These are phyloP conservation scores for Sporisorium reilianum DNA, from an alignment of 1,284 basidiomycete genomes.

Conservation along the genomic window DNA sequence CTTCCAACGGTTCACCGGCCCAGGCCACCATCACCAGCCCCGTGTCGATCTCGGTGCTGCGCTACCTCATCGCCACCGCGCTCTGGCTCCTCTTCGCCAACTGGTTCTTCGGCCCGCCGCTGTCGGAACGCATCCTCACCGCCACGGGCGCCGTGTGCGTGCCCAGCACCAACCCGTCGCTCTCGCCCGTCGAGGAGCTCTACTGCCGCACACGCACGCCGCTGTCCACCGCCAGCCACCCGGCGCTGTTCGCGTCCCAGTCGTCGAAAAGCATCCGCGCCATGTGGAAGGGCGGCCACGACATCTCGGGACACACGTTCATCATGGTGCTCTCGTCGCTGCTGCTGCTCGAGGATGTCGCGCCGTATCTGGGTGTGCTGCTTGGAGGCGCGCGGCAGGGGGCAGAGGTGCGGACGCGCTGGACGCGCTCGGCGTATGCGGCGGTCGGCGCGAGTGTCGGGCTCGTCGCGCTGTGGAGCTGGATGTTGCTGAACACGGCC, in stretches of 20 bases:
- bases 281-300: slow-evolving; percentile 81
- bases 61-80: slow-evolving; percentile 36
- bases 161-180: slow-evolving; percentile 31
- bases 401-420: too few species aligned
- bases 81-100: slow-evolving; percentile 72
- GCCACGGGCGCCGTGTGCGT: slow-evolving; percentile 85
- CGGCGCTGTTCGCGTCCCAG: slow-evolving; percentile 25
- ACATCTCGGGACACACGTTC: slow-evolving; percentile 94
- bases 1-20: neutral
- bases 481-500: slow-evolving; percentile 83
- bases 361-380: slow-evolving; percentile 65
- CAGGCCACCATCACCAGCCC: slow-evolving; percentile 40
- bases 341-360: slow-evolving; percentile 82
- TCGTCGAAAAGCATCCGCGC: slow-evolving; percentile 25
- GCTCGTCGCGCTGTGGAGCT: slow-evolving; percentile 79
- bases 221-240: slow-evolving; percentile 35
- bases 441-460: slow-evolving; percentile 68
- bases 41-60: slow-evolving; percentile 35
- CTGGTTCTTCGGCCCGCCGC: slow-evolving; percentile 92
- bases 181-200: slow-evolving; percentile 32
- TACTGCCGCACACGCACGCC: slow-evolving; percentile 54
- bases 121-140: slow-evolving; percentile 81
- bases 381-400: neutral
- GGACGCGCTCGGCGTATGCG: slow-evolving; percentile 23
- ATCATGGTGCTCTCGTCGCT: slow-evolving; percentile 85